Evolutionary conservation across 345 rosid genomes (phyloP).

Genomic region (Hibiscus tridactylites): DNA sequence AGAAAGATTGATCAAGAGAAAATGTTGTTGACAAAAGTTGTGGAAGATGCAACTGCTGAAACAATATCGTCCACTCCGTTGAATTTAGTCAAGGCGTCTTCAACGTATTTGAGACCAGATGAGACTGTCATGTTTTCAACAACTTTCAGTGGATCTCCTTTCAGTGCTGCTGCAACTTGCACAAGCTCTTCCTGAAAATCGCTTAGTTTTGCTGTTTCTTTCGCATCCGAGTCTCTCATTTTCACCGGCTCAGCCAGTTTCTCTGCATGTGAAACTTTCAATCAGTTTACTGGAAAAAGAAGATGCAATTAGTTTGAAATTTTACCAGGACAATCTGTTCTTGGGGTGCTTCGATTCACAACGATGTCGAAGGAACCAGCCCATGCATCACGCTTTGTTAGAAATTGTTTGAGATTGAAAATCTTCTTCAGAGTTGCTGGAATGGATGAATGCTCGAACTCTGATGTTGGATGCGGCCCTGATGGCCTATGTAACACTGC

Average conservation of each 20-base stretch:
- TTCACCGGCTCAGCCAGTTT: constrained; percentile 37
- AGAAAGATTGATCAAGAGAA: constrained; percentile 30
- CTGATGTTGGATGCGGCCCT: constrained; percentile 62
- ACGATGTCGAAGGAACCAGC: constrained; percentile 69
- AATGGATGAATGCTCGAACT: constrained; percentile 82
- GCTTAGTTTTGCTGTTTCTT: constrained; percentile 36
- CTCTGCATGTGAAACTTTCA: constrained; percentile 17
- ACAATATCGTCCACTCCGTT: constrained; percentile 21
- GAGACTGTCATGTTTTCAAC: constrained; percentile 44
- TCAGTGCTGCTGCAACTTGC: constrained; percentile 49
- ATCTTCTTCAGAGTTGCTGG: constrained; percentile 72
- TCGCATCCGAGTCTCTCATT: constrained; percentile 26
- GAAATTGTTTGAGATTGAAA: constrained; percentile 63
- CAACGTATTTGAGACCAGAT: constrained; percentile 35
- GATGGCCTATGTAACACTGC: constrained; percentile 73
- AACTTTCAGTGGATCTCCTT: constrained; percentile 46
- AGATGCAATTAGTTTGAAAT: not conserved
- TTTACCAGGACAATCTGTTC: constrained; percentile 64
- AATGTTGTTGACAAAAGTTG: constrained; percentile 26
- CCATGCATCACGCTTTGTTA: constrained; percentile 89
- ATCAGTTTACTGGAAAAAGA: not conserved
- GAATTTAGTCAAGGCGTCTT: constrained; percentile 40
- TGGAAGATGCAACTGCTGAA: constrained; percentile 15
- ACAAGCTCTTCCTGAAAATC: constrained; percentile 55
- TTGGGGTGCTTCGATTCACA: constrained; percentile 46